phyloP scores from a whole-genome alignment of 352 stramenopile species.

The Peronospora belbahrii region DNA sequence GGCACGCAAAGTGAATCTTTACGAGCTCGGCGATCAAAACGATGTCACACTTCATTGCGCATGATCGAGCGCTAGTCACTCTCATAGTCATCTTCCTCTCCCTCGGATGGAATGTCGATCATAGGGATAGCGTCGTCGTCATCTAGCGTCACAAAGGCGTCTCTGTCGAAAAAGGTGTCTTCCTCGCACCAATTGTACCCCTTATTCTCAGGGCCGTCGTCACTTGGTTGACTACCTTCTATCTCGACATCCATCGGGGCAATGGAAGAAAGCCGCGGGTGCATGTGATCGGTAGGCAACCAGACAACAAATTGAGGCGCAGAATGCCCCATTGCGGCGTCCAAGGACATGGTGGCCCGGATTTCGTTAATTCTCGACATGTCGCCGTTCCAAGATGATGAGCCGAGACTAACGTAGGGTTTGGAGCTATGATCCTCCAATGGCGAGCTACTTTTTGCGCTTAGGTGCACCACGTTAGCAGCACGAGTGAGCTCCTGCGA shows the following conservation, averaged over 20 bases:
- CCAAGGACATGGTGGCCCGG: constrained; percentile 32
- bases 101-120: constrained; percentile 33
- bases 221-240: constrained; percentile 8
- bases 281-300: constrained; percentile 24
- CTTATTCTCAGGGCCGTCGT: constrained; percentile 4
- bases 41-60: constrained; percentile 14
- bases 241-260: constrained; percentile 15
- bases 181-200: constrained; percentile 13
- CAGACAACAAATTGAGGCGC: constrained; percentile 21
- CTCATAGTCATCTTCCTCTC: constrained; percentile 27
- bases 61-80: constrained; percentile 8
- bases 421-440: constrained; percentile 10
- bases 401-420: constrained; percentile 5
- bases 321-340: constrained; percentile 12
- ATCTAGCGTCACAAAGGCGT: constrained; percentile 26
- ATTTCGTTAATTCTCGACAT: constrained; percentile 32
- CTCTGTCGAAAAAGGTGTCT: constrained; percentile 23
- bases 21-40: constrained; percentile 11
- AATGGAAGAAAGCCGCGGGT: constrained; percentile 11
- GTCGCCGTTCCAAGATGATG: constrained; percentile 13
- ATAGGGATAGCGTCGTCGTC: constrained; percentile 25
- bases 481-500: constrained; percentile 37
- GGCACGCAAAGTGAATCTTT: neutral
- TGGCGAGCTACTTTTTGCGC: constrained; percentile 14
- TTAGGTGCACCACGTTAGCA: constrained; percentile 11